Conservation (phyloP, 2,329 filamentous ascomycete species). For the Calonectria pseudoturangicola region DNA sequence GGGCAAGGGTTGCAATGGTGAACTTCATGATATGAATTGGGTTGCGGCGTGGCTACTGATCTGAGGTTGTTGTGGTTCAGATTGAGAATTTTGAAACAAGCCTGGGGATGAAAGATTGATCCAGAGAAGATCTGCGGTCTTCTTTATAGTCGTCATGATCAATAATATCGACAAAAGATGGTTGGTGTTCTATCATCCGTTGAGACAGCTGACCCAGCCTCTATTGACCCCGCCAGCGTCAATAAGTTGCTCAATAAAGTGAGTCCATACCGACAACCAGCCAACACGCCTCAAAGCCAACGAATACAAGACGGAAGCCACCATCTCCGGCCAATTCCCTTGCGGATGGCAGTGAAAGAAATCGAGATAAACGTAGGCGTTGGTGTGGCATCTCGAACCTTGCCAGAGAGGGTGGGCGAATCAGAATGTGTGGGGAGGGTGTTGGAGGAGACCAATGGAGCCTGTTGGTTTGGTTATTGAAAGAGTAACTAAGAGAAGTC, state of each 20-base stretch:
- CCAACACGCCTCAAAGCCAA: slow-evolving; percentile 6
- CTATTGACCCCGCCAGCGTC: slow-evolving; percentile 35
- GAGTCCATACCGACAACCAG: background rate
- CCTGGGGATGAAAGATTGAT: slow-evolving; percentile 43
- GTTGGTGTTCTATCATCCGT: slow-evolving; percentile 21
- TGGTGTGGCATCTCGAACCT: slow-evolving; percentile 2
- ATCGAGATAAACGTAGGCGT: too few species aligned
- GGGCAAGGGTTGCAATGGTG: slow-evolving; percentile 51
- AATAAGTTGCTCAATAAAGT: slow-evolving; percentile 26
- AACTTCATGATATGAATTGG: slow-evolving; percentile 54
- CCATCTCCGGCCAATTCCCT: background rate
- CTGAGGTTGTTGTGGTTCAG: slow-evolving; percentile 43
- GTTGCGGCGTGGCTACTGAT: slow-evolving; percentile 1
- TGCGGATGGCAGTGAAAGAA: background rate
- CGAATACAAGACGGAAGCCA: background rate
- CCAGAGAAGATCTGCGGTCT: slow-evolving; percentile 19
- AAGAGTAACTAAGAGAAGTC: background rate
- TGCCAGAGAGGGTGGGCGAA: background rate
- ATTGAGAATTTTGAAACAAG: slow-evolving; percentile 51
- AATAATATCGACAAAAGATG: slow-evolving; percentile 12
- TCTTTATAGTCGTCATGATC: slow-evolving; percentile 48
- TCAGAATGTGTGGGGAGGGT: background rate
- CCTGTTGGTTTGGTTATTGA: background rate
- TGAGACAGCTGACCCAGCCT: slow-evolving; percentile 13
- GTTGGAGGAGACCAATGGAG: background rate